Evolutionary conservation across 495 filamentous ascomycete species (phyloP), one percentile per base, ranked within the genome.

Genomic region (Parathielavia appendiculata): DNA sequence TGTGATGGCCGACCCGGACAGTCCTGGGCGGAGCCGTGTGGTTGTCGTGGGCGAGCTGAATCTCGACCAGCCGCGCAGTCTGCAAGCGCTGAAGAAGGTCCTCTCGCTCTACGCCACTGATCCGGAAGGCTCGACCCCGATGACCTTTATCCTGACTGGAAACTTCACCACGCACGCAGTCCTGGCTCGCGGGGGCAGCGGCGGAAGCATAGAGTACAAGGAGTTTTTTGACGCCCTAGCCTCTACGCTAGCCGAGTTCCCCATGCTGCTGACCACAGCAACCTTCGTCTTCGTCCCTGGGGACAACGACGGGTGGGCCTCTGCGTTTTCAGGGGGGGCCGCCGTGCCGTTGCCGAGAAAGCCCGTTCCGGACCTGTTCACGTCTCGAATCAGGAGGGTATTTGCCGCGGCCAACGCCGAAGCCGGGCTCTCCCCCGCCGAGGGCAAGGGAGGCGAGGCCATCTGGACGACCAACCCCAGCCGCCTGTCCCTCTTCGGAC

Each of bases 201-300:
- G 81, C 13, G 88, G 83, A 0, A 88, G 84, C 63, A 92, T 96
- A 48, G 91, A 91, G 70, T 96, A 96, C 71, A 96, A 96, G 71
- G 95, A 97, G 69, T 85, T 85, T 67, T 97, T 96, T 65, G 88
- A 97, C 73, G 80, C 83, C 6, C 81, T 98, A 17, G 92, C 93
- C 2, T 82, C 86, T 16, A 80, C 88, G 1, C 74, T 98, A n/a
- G 78, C 88, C 9, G 91, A 97, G 43, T 96, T 89, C 70, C 91
- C 88, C n/a, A 77, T 79, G 0, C 75, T 97, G 8, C 79, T 96
- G n/a, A 84, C 86, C 36, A 75, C 79, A 19, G 84, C 89, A 3
- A 92, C 89, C 0, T 95, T 96, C 63, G 73, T 96, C 13, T 96
- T 97, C 63, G 87, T 98, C 0, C 93, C 93, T 2, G 92, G 92